These are phyloP conservation scores for Amborella trichopoda DNA, from an alignment of 164 flowering plant species.

Conservation along the genomic window DNA sequence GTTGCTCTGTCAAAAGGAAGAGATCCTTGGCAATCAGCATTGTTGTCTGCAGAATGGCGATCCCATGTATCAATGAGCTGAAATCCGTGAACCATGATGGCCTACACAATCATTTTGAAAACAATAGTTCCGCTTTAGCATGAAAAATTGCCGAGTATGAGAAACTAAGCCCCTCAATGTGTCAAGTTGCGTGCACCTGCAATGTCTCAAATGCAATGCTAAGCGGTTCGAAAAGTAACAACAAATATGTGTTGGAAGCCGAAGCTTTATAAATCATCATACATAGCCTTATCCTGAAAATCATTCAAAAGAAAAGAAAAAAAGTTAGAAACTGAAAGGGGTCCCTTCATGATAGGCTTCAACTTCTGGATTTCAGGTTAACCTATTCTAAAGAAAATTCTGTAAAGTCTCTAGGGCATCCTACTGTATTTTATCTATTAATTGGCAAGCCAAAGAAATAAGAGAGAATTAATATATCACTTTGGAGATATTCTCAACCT, in stretches of 20 bases:
- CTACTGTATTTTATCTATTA: too few relatives aligned
- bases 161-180: not conserved
- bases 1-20: conserved; percentile 43
- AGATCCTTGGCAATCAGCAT: conserved; percentile 31
- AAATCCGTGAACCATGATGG: conserved; percentile 91
- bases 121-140: conserved; percentile 4
- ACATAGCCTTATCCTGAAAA: conserved; percentile 65
- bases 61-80: conserved; percentile 90
- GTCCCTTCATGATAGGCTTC: too few relatives aligned
- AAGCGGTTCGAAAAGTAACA: conserved; percentile 83
- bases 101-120: conserved; percentile 31
- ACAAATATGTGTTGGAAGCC: conserved; percentile 41
- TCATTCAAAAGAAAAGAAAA: not conserved
- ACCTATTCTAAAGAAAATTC: too few relatives aligned
- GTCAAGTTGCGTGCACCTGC: conserved; percentile 39
- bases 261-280: conserved; percentile 30
- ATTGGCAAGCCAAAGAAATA: too few relatives aligned
- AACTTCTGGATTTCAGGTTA: too few relatives aligned
- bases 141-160: not conserved
- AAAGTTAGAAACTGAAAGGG: not conserved
- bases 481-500: too few relatives aligned
- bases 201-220: conserved; percentile 87
- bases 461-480: too few relatives aligned
- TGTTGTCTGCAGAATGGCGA: conserved; percentile 50
- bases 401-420: too few relatives aligned